Evolutionary conservation across 306 rosid species (phyloP).

Genomic region (Dalbergia oliveri): DNA sequence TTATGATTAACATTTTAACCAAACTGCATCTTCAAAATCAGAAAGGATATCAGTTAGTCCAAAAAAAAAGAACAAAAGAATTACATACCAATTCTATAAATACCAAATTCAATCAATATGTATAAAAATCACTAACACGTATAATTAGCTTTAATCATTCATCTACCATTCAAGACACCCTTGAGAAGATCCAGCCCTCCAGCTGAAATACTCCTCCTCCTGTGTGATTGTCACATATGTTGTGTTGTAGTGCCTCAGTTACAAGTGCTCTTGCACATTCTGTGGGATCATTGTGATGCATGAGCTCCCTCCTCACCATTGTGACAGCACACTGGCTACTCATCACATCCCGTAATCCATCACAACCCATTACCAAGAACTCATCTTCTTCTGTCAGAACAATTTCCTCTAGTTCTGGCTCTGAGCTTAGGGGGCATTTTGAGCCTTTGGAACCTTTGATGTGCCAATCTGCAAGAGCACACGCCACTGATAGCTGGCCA

Average conservation of each 20-base stretch:
- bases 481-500: constrained; percentile 74
- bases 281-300: constrained; percentile 69
- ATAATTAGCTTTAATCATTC: constrained; percentile 25
- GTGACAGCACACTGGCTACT: constrained; percentile 86
- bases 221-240: constrained; percentile 69
- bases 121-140: constrained; percentile 38
- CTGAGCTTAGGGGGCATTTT: constrained; percentile 67
- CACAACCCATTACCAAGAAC: constrained; percentile 74
- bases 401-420: constrained; percentile 69
- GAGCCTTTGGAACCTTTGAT: constrained; percentile 73
- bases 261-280: constrained; percentile 62
- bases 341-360: constrained; percentile 86
- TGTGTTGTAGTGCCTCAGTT: constrained; percentile 68
- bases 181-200: constrained; percentile 78
- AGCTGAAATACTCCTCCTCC: constrained; percentile 77
- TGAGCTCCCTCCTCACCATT: constrained; percentile 72
- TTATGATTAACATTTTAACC: constrained; percentile 29
- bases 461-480: constrained; percentile 84
- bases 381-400: constrained; percentile 67
- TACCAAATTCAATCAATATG: constrained; percentile 37
- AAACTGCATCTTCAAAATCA: constrained; percentile 35
- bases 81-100: constrained; percentile 35
- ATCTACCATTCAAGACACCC: constrained; percentile 65
- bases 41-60: constrained; percentile 37
- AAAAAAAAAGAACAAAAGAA: constrained; percentile 30